Evolutionary conservation across 2,329 filamentous ascomycete genomes (phyloP), one percentile per base, ranked within the genome.

Genomic region (Diaporthe sp.): DNA sequence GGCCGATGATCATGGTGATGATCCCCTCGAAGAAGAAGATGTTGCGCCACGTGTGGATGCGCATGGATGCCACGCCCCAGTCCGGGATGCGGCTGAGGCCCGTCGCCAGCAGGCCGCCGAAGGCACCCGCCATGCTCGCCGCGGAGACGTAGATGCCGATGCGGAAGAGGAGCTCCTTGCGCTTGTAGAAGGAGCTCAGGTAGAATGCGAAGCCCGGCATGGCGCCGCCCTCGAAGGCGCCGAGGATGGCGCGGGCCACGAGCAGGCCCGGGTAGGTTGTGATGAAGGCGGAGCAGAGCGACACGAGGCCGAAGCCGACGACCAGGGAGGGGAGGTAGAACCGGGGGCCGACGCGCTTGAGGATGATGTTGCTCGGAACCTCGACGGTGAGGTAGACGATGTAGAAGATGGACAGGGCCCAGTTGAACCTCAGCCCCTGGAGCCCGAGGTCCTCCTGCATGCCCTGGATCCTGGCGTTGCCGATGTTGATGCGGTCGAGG

Each of bases 111-210:
- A 96, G 84, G 0, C 94, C 94, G 7, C 94, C 93, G 30, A 91
- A 88, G 1, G 92, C 93, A 3, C 94, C 94, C 0, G 93, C 92
- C 4, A 94, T 85, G 1, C 94, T 93, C 1, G 93, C 89, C 51
- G 88, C 90, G 65, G 93, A 91, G 79, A 95, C 94, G 0, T 95
- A 86, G 77, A 94, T 94, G 2, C 92, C 92, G 4, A 94, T 91
- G 2, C 94, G 90, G 58, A 94, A 83, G 6, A 92, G 93, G 2
- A 95, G 88, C 82, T 95, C 93, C 39, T 88, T 87, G 79, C 93
- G 93, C 65, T 90, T 93, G 83, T 95, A 95, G 85, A 94, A 95
- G 77, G 94, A 89, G 0, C 93, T 94, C 25, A 95, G 86, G 77
- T 94, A 94, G 27, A 93, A 83, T 5, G 89, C 91, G 77, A 93